Evolutionary conservation across 208 protist genomes (phyloP).

Genomic region (Trypanosoma avium): DNA sequence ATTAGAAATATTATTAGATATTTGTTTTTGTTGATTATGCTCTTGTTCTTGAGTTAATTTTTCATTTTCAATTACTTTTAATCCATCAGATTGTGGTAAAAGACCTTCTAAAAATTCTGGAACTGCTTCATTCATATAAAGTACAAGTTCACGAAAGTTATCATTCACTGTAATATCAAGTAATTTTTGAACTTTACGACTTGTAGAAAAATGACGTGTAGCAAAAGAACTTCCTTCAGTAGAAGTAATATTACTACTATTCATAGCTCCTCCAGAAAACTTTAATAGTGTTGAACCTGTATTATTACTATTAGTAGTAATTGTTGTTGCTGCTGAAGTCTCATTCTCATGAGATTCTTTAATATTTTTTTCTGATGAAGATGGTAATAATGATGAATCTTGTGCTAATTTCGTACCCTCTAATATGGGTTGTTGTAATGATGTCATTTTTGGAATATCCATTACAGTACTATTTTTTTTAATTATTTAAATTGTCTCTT

Average conservation of each 20-base stretch:
- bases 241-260: neutral
- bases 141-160: slow-evolving; percentile 55
- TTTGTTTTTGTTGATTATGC: neutral
- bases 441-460: too few species aligned
- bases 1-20: neutral
- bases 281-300: neutral
- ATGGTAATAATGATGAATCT: too few species aligned
- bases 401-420: too few species aligned
- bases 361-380: too few species aligned
- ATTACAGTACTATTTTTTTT: too few species aligned
- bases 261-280: neutral
- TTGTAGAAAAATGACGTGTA: slow-evolving; percentile 28
- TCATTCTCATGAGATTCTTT: too few species aligned
- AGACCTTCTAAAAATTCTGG: slow-evolving; percentile 38
- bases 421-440: too few species aligned
- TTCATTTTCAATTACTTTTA: neutral
- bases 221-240: neutral
- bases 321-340: too few species aligned
- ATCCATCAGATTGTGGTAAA: slow-evolving; percentile 13
- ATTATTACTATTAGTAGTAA: too few species aligned
- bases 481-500: too few species aligned
- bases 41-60: neutral
- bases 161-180: slow-evolving; percentile 63
- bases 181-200: slow-evolving; percentile 41
- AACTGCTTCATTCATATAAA: slow-evolving; percentile 59